phyloP scores from a whole-genome alignment of 306 rosid genomes.

The Cicer cuneatum region DNA sequence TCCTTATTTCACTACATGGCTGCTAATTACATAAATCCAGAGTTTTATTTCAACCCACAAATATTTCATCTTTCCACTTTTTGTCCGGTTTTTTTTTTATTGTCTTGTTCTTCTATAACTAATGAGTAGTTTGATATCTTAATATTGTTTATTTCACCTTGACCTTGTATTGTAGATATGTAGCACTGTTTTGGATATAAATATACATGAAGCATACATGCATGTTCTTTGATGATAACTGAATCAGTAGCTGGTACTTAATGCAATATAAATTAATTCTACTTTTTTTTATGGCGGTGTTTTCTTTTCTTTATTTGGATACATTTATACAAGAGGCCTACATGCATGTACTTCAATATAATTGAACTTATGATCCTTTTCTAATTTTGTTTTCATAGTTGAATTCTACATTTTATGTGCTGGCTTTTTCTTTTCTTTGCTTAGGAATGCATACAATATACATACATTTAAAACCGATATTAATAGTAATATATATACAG shows the following conservation, averaged over 20 bases:
- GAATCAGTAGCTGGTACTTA: conserved; percentile 7
- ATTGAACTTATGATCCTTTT: conserved; percentile 35
- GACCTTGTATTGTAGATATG: conserved; percentile 73
- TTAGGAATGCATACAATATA: background rate
- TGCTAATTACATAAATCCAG: conserved; percentile 13
- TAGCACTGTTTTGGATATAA: conserved; percentile 54
- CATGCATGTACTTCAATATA: conserved; percentile 11
- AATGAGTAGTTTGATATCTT: conserved; percentile 27
- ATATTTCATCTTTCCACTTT: conserved; percentile 21
- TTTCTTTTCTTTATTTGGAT: conserved; percentile 29
- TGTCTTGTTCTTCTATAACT: conserved; percentile 19
- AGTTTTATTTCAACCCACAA: conserved; percentile 22
- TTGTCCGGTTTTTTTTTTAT: background rate
- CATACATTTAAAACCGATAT: background rate
- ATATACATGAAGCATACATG: conserved; percentile 1
- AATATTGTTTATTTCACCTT: conserved; percentile 53
- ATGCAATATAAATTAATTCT: background rate
- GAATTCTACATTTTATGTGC: conserved; percentile 8
- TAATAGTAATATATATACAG: conserved; percentile 1
- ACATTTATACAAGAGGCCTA: conserved; percentile 4
- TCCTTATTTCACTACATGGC: conserved; percentile 54
- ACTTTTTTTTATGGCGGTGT: conserved; percentile 11
- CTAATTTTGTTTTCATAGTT: conserved; percentile 29
- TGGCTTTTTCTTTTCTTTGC: conserved; percentile 26
- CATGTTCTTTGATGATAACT: conserved; percentile 17